These are phyloP conservation scores for Boletus rex-veris DNA, from an alignment of 768 basidiomycete genomes.

Conservation along the genomic window DNA sequence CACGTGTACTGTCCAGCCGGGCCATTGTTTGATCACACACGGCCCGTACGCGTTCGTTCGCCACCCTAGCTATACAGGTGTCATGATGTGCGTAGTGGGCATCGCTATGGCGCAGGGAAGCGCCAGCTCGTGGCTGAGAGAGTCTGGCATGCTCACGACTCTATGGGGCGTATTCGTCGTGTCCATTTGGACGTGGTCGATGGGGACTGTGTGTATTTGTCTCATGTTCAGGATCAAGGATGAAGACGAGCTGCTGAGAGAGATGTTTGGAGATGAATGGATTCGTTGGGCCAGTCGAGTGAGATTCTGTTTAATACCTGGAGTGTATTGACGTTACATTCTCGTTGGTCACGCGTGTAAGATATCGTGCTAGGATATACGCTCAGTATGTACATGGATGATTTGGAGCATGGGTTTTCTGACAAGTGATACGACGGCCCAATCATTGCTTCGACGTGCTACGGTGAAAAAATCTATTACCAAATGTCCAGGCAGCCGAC, in stretches of 20 bases:
- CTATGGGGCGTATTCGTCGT: background rate
- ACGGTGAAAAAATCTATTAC: background rate
- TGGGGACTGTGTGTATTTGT: background rate
- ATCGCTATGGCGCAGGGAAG: background rate
- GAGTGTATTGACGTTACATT: background rate
- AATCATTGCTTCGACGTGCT: too few species aligned
- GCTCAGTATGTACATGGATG: too few species aligned
- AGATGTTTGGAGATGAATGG: slow-evolving; percentile 8
- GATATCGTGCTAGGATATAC: too few species aligned
- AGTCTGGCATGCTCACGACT: slow-evolving; percentile 1
- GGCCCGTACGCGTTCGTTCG: slow-evolving; percentile 1
- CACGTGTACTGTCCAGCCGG: background rate
- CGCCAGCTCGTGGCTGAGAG: slow-evolving; percentile 1
- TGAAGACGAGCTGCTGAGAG: slow-evolving; percentile 4
- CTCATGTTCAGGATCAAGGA: background rate
- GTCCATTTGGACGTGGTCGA: background rate
- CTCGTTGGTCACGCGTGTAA: too few species aligned
- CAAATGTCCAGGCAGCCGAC: slow-evolving; percentile 4
- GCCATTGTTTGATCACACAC: background rate
- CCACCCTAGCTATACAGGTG: slow-evolving; percentile 1
- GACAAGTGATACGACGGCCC: too few species aligned
- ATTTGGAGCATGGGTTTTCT: too few species aligned
- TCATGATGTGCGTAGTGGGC: background rate
- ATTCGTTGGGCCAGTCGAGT: background rate
- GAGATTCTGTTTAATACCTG: slow-evolving; percentile 4